These are phyloP conservation scores for Metahyphopichia silvanorum DNA, from an alignment of 805 yeast genomes.

Conservation along the genomic window DNA sequence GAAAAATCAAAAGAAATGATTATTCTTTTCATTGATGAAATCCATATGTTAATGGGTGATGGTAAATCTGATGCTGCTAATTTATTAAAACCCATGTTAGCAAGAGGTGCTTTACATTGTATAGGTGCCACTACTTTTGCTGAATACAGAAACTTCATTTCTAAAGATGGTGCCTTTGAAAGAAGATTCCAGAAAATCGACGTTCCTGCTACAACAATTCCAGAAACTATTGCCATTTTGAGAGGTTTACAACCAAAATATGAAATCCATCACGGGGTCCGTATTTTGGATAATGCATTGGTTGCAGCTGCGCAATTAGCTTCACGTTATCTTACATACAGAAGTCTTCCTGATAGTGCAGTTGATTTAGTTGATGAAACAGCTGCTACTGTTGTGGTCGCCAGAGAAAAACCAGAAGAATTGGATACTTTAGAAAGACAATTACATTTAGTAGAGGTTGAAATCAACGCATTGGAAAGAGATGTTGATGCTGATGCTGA, in stretches of 20 bases:
- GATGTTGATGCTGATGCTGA: constrained; percentile 82
- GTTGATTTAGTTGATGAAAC: constrained; percentile 95
- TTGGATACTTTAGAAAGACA: constrained; percentile 91
- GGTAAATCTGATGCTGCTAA: constrained; percentile 98
- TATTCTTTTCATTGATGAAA: constrained; percentile 92
- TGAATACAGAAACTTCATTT: constrained; percentile 88
- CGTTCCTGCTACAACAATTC: constrained; percentile 88
- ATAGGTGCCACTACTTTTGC: constrained; percentile 97
- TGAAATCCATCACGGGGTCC: constrained; percentile 96
- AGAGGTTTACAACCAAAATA: constrained; percentile 95
- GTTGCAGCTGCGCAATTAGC: constrained; percentile 95
- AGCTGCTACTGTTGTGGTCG: constrained; percentile 95
- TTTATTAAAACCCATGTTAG: constrained; percentile 92
- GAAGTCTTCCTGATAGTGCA: constrained; percentile 96
- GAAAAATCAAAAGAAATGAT: constrained; percentile 84
- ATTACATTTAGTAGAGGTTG: constrained; percentile 87
- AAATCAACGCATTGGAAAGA: constrained; percentile 94
- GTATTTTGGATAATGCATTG: constrained; percentile 90
- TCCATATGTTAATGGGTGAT: constrained; percentile 99
- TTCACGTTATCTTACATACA: constrained; percentile 87
- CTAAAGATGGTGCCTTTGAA: constrained; percentile 98
- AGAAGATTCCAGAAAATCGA: constrained; percentile 97
- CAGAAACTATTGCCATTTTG: constrained; percentile 92
- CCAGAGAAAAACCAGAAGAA: constrained; percentile 97
- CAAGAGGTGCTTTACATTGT: constrained; percentile 94